A percentile compares a stretch with the other conserved stretches of the same genome.
Conservation (phyloP, 805 yeast species). For the Wickerhamiella sorbophila region DNA sequence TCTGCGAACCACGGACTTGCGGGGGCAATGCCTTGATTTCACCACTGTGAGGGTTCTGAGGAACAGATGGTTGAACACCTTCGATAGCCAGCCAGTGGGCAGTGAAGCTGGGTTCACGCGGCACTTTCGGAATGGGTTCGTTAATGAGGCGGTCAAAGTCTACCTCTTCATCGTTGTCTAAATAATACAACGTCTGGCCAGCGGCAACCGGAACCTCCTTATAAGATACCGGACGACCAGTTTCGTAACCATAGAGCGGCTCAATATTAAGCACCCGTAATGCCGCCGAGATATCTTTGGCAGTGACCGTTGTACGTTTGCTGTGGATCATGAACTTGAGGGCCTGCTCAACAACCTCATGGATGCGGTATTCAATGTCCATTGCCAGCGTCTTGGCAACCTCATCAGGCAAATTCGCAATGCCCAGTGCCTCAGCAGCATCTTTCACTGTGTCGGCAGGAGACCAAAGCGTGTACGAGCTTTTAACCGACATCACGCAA, state of each 20-base stretch:
- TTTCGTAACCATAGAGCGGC: slow-evolving; percentile 38
- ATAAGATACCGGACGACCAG: slow-evolving; percentile 51
- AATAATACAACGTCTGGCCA: slow-evolving; percentile 84
- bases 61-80: slow-evolving; percentile 95
- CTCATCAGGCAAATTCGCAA: slow-evolving; percentile 64
- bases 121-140: slow-evolving; percentile 89
- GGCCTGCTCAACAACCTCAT: slow-evolving; percentile 91
- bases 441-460: slow-evolving; percentile 94
- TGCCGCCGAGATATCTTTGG: slow-evolving; percentile 71
- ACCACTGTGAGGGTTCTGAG: slow-evolving; percentile 74
- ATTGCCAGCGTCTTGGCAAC: slow-evolving; percentile 89
- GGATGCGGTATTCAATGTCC: slow-evolving; percentile 97
- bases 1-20: slow-evolving; percentile 68
- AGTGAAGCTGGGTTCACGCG: slow-evolving; percentile 80
- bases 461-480: slow-evolving; percentile 89
- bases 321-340: slow-evolving; percentile 91
- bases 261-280: slow-evolving; percentile 78
- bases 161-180: slow-evolving; percentile 79
- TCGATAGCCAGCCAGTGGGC: slow-evolving; percentile 94
- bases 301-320: slow-evolving; percentile 65
- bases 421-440: slow-evolving; percentile 84
- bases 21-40: slow-evolving; percentile 73
- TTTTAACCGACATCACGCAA: slow-evolving; percentile 21
- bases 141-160: slow-evolving; percentile 89
- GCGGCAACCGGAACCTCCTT: slow-evolving; percentile 80